phyloP scores from a whole-genome alignment of 179 eudicot species.

The Silene noctiflora region DNA sequence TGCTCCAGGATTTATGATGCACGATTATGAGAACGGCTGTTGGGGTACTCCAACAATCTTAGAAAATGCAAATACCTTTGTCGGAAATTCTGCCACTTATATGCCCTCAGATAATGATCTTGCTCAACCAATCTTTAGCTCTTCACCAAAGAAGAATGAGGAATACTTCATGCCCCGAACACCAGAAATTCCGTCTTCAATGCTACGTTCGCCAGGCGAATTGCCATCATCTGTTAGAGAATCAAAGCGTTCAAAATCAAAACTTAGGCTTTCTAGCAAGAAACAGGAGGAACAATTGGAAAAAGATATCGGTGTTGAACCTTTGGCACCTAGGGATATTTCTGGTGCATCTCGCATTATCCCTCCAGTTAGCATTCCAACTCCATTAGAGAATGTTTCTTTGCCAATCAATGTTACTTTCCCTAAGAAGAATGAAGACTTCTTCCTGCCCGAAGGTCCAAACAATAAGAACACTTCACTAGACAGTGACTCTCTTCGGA shows the following conservation, averaged over 20 bases:
- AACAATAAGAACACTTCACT: neutral
- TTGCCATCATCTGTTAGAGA: slow-evolving; percentile 10
- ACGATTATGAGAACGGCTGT: slow-evolving; percentile 12
- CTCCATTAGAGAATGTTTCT: slow-evolving; percentile 7
- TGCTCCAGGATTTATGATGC: slow-evolving; percentile 11
- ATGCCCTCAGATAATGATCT: slow-evolving; percentile 16
- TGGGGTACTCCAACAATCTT: slow-evolving; percentile 20
- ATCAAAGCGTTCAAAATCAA: slow-evolving; percentile 5
- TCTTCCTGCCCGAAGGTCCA: neutral
- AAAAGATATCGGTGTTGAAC: slow-evolving; percentile 5
- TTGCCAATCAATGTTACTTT: neutral
- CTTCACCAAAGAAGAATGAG: slow-evolving; percentile 13
- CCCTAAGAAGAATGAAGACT: slow-evolving; percentile 1
- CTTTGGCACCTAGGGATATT: neutral
- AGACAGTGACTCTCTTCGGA: neutral
- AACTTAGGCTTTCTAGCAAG: neutral
- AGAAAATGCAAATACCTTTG: slow-evolving; percentile 1
- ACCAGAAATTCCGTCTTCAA: slow-evolving; percentile 16
- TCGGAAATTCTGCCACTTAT: slow-evolving; percentile 16
- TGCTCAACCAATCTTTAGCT: slow-evolving; percentile 2
- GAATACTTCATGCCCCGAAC: slow-evolving; percentile 12
- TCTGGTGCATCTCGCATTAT: neutral
- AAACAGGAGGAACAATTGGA: slow-evolving; percentile 17
- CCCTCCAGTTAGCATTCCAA: slow-evolving; percentile 7
- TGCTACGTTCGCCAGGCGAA: neutral